Percentiles rank a stretch among this genome's conserved stretches.
These are phyloP conservation scores for Monilinia polystroma DNA, from an alignment of 2,329 filamentous ascomycete species.

Conservation along the genomic window DNA sequence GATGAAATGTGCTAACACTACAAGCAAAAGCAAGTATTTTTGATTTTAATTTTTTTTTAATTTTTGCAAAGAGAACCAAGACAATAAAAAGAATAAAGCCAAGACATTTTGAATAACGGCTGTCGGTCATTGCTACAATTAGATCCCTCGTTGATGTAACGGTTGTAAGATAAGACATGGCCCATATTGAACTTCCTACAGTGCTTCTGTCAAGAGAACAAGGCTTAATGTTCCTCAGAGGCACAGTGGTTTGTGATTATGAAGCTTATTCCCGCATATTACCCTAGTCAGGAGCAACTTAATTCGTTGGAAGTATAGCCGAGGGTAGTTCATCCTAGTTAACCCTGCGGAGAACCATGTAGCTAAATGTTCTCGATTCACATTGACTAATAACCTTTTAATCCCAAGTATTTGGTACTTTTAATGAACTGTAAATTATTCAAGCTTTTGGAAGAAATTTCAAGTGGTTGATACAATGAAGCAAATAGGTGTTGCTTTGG, in stretches of 20 bases:
- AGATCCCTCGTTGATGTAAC: neutral
- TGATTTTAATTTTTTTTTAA: neutral
- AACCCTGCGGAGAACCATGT: conserved; percentile 17
- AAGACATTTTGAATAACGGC: conserved; percentile 12
- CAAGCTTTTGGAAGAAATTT: neutral
- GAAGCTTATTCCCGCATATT: neutral
- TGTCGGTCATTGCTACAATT: neutral
- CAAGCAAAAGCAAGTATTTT: neutral
- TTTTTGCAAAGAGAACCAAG: neutral
- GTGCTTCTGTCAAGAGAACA: neutral
- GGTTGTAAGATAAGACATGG: conserved; percentile 9
- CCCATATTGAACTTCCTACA: conserved; percentile 2
- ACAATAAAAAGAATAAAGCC: neutral
- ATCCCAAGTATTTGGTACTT: neutral
- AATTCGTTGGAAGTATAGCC: conserved; percentile 1
- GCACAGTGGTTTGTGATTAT: conserved; percentile 5
- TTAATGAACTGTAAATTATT: neutral
- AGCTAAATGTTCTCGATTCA: neutral
- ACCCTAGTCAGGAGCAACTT: neutral
- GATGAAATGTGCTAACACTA: neutral
- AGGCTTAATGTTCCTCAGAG: neutral
- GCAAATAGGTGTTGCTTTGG: neutral
- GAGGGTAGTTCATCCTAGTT: conserved; percentile 3
- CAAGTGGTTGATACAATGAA: neutral
- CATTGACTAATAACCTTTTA: neutral